These are phyloP conservation scores for Paratinospora sagittata DNA, from an alignment of 164 flowering plant genomes.

Conservation along the genomic window DNA sequence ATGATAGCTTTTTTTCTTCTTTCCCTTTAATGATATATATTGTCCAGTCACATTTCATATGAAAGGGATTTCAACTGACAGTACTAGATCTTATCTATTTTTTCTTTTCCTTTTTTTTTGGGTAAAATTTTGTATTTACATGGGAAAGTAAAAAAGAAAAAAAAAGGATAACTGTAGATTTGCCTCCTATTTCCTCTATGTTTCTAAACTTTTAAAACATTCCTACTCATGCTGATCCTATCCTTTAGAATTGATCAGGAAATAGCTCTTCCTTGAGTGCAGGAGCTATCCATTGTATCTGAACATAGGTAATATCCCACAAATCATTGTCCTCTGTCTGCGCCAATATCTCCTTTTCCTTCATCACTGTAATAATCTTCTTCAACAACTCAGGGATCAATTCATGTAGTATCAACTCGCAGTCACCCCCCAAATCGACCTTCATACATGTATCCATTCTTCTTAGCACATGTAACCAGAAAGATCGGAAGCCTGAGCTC, in stretches of 20 bases:
- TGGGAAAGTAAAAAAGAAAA: background rate
- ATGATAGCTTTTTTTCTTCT: too few relatives aligned
- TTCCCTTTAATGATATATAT: too few relatives aligned
- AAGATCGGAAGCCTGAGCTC: slow-evolving; percentile 53
- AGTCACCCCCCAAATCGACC: slow-evolving; percentile 62
- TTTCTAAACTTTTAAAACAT: background rate
- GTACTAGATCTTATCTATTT: too few relatives aligned
- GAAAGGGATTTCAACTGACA: too few relatives aligned
- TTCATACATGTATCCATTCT: slow-evolving; percentile 97
- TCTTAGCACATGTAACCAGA: slow-evolving; percentile 79
- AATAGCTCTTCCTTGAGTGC: slow-evolving; percentile 69
- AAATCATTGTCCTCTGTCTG: slow-evolving; percentile 60
- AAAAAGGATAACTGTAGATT: background rate
- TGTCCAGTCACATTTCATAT: too few relatives aligned
- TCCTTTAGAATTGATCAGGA: slow-evolving; percentile 37
- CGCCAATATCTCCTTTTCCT: slow-evolving; percentile 56
- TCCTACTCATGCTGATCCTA: background rate
- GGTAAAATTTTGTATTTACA: too few relatives aligned
- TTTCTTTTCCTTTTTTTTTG: too few relatives aligned
- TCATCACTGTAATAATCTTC: slow-evolving; percentile 59
- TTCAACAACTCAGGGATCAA: slow-evolving; percentile 57
- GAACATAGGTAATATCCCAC: slow-evolving; percentile 81
- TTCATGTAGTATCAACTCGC: slow-evolving; percentile 40
- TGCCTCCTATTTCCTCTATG: background rate
- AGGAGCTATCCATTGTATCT: slow-evolving; percentile 98